phyloP scores from a whole-genome alignment of 1,139 yeast species.

The Kluyveromyces sp. region DNA sequence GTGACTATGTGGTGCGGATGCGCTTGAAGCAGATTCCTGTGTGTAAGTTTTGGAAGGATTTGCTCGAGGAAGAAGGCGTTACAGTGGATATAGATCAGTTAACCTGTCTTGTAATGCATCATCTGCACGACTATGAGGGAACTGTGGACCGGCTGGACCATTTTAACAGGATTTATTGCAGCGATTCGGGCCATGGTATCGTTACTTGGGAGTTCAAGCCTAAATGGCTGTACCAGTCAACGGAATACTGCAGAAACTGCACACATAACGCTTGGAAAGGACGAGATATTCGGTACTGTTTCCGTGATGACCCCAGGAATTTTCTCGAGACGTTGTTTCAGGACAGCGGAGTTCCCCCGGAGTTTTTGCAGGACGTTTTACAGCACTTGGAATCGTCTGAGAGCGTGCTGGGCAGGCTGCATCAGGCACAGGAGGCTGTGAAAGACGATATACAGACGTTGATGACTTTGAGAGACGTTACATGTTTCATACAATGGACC shows the following conservation, averaged over 20 bases:
- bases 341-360: slow-evolving; percentile 10
- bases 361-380: slow-evolving; percentile 12
- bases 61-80: slow-evolving; percentile 8
- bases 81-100: slow-evolving; percentile 14
- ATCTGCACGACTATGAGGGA: slow-evolving; percentile 12
- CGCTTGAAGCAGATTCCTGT: slow-evolving; percentile 12
- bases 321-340: slow-evolving; percentile 9
- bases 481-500: slow-evolving; percentile 27
- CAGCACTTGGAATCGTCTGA: slow-evolving; percentile 15
- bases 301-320: slow-evolving; percentile 10
- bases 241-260: slow-evolving; percentile 28
- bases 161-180: slow-evolving; percentile 19
- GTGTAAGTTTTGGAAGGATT: neutral
- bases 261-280: slow-evolving; percentile 22
- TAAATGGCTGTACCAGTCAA: slow-evolving; percentile 25
- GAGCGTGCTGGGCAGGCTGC: slow-evolving; percentile 19
- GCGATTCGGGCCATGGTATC: neutral
- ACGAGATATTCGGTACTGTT: slow-evolving; percentile 22
- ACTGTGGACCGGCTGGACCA: slow-evolving; percentile 18
- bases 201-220: slow-evolving; percentile 29
- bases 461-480: slow-evolving; percentile 30
- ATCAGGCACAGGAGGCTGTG: slow-evolving; percentile 16
- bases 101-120: slow-evolving; percentile 16
- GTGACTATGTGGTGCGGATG: slow-evolving; percentile 17
- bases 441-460: slow-evolving; percentile 11